Evolutionary conservation across 116 monocot genomes (phyloP).

Genomic region (Phalaenopsis hybrid): DNA sequence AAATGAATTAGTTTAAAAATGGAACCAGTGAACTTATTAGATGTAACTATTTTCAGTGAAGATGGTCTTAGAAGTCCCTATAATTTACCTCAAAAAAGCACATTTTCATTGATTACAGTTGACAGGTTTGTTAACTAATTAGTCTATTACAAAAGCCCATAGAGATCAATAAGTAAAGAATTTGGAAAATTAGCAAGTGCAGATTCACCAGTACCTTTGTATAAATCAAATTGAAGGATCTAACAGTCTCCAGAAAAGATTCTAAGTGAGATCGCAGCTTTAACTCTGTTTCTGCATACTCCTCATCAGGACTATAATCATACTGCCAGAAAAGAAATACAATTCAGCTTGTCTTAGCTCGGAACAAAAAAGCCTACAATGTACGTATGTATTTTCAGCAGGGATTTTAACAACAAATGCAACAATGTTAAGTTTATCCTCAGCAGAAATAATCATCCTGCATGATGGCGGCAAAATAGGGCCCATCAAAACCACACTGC

Average conservation of each 20-base stretch:
- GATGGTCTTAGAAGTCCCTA: not conserved
- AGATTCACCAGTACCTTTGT: conserved; percentile 48
- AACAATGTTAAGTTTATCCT: not conserved
- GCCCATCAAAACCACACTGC: not conserved
- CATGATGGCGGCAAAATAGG: not conserved
- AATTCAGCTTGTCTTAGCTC: not conserved
- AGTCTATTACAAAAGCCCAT: not conserved
- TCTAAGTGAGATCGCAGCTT: conserved; percentile 66
- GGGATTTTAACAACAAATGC: not conserved
- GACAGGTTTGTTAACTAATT: not conserved
- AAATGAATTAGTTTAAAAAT: not conserved
- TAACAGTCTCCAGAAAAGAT: conserved; percentile 88
- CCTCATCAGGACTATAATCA: conserved; percentile 96
- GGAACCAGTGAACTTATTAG: not conserved
- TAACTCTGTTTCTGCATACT: conserved; percentile 74
- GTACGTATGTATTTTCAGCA: not conserved
- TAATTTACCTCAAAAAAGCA: not conserved
- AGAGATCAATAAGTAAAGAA: not conserved
- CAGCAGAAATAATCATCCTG: conserved; percentile 1
- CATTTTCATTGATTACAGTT: not conserved
- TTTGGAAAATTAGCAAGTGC: not conserved
- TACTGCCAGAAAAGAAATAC: conserved; percentile 36
- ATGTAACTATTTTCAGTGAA: not conserved
- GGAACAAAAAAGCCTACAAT: conserved; percentile 1
- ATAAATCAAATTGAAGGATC: conserved; percentile 81